Conservation (phyloP, 2,329 filamentous ascomycete genomes). For the Aciculosporium take region DNA sequence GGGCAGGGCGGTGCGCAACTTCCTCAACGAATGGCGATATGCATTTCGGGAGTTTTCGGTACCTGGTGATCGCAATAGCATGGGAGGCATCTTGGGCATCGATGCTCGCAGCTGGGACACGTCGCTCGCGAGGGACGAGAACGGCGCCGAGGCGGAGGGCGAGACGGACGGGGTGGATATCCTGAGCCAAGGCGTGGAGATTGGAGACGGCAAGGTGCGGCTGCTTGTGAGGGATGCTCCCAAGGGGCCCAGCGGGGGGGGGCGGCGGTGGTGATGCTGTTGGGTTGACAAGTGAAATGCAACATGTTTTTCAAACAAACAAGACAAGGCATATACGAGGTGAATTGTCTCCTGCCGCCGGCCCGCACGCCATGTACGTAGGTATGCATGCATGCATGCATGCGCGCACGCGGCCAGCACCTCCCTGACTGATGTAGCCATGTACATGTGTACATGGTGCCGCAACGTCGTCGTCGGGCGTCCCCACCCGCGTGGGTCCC, state of each 20-base stretch:
- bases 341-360: too few species aligned
- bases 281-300: too few species aligned
- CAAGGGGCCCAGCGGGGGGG: constrained; percentile 38
- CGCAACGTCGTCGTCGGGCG: too few species aligned
- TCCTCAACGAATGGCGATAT: constrained; percentile 91
- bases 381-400: too few species aligned
- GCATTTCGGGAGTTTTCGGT: constrained; percentile 93
- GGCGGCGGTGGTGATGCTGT: constrained; percentile 25
- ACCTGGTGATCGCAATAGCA: constrained; percentile 72
- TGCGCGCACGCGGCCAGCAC: too few species aligned
- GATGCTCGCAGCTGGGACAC: constrained; percentile 55
- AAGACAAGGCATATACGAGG: too few species aligned
- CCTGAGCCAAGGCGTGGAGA: constrained; percentile 36
- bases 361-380: too few species aligned
- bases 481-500: too few species aligned
- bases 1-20: constrained; percentile 79
- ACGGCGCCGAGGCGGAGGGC: constrained; percentile 25
- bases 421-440: too few species aligned
- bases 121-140: constrained; percentile 34
- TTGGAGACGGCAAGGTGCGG: constrained; percentile 43
- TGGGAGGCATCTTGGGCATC: constrained; percentile 62
- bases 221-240: constrained; percentile 47
- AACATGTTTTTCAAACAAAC: too few species aligned
- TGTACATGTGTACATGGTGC: too few species aligned
- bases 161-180: constrained; percentile 38